phyloP scores from a whole-genome alignment of 352 stramenopile species.

The Phytophthora pini region DNA sequence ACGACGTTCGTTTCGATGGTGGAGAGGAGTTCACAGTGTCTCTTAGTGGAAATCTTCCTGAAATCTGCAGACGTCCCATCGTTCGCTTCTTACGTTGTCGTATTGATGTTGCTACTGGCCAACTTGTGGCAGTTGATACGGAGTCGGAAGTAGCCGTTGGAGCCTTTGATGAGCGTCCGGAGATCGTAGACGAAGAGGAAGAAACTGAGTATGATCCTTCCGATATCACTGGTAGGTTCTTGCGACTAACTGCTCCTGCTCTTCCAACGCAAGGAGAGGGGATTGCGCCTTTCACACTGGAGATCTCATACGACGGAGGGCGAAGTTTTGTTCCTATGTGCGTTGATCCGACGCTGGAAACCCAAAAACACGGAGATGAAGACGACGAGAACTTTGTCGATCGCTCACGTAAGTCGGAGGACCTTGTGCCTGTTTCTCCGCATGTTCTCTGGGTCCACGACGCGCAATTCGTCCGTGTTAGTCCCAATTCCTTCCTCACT shows the following conservation, averaged over 20 bases:
- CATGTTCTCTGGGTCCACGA: conserved; percentile 59
- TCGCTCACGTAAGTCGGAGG: conserved; percentile 12
- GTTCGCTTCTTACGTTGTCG: conserved; percentile 49
- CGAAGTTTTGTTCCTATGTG: conserved; percentile 42
- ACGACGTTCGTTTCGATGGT: conserved; percentile 41
- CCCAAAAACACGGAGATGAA: conserved; percentile 9
- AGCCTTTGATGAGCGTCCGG: conserved; percentile 22
- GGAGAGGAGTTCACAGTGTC: conserved; percentile 45
- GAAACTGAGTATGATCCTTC: conserved; percentile 19
- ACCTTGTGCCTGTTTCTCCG: not conserved
- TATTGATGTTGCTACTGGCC: conserved; percentile 12
- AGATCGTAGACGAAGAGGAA: conserved; percentile 25
- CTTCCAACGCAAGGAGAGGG: conserved; percentile 24
- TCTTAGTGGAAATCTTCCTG: conserved; percentile 49
- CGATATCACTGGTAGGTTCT: conserved; percentile 14
- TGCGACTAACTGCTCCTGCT: conserved; percentile 38
- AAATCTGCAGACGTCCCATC: conserved; percentile 37
- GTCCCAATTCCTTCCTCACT: conserved; percentile 65
- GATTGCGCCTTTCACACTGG: conserved; percentile 38
- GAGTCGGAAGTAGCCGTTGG: conserved; percentile 4
- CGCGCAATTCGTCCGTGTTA: conserved; percentile 39
- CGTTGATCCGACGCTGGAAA: conserved; percentile 24
- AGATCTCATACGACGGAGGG: conserved; percentile 25
- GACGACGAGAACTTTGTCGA: conserved; percentile 7
- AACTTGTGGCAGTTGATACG: conserved; percentile 1